Base-by-base conservation (phyloP, 106 monocot species). In the Allium sativum region DNA sequence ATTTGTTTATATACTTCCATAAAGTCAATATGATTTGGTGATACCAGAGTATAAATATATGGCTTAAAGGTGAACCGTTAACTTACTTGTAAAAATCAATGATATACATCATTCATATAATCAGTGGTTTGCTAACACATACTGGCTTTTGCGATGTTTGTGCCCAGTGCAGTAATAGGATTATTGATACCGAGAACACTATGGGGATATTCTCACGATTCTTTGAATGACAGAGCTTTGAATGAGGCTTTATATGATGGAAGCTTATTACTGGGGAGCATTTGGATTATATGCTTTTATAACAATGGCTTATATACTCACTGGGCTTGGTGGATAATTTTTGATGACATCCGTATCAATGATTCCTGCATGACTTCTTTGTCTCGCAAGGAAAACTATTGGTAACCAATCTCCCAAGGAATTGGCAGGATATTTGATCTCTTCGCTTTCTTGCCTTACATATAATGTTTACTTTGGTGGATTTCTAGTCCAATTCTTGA, bases 111-210 rank as follows among this genome's bases (percentile, higher is more conserved):
- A n/a, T n/a, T n/a, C n/a, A n/a, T n/a, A n/a, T n/a, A n/a, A n/a
- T n/a, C n/a, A n/a, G n/a, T n/a, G 98, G 98, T 98, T 88, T 81
- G 98, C 92, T 66, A 72, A 81, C 52, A 91, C 98, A 64, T 98
- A 72, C 70, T 98, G 76, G 98, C 85, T 62, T 92, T 88, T 71
- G 59, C 84, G 45, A 88, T 88, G 98, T 98, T 98, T 78, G 72
- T 98, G 20, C 98, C 98, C 62, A 63, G 85, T 58, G 76, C 98
- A 61, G 12, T 98, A 40, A 57, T 85, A 50, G 98, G 98, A 64
- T 72, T 92, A 46, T 72, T 98, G 55, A 76, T 88, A 61, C 98
- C 98, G 20, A 80, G 71, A 63, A 71, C 79, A 41, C 31, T 88
- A 62, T 88, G 80, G 77, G 84, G 83, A 61, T 78, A 64, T 56